These are phyloP conservation scores for Eutypella sp. DNA, from an alignment of 2,329 filamentous ascomycete genomes.

Conservation along the genomic window DNA sequence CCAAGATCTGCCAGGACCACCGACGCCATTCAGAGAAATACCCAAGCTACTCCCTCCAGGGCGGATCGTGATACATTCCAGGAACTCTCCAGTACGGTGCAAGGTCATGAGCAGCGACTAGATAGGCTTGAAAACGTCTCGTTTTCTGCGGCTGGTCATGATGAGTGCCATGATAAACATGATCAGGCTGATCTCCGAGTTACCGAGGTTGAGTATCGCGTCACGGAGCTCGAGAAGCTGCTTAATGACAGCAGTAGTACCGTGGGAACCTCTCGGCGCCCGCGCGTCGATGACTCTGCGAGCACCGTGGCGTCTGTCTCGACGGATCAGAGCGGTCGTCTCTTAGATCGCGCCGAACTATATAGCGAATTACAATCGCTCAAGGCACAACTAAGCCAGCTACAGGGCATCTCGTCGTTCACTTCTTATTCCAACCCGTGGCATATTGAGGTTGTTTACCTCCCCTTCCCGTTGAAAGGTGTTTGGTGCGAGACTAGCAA, in stretches of 20 bases:
- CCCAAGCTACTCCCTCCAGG: slow-evolving; percentile 12
- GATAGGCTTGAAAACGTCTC: slow-evolving; percentile 66
- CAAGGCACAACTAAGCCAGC: slow-evolving; percentile 45
- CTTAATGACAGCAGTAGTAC: slow-evolving; percentile 42
- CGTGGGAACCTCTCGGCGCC: slow-evolving; percentile 28
- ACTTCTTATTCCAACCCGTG: slow-evolving; percentile 63
- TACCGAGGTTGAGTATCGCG: slow-evolving; percentile 61
- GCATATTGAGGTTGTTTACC: slow-evolving; percentile 70
- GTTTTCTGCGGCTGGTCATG: slow-evolving; percentile 60
- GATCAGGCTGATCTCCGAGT: slow-evolving; percentile 63
- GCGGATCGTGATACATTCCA: slow-evolving; percentile 35
- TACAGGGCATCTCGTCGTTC: slow-evolving; percentile 49
- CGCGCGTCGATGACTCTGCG: slow-evolving; percentile 38
- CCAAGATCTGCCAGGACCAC: slow-evolving; percentile 22
- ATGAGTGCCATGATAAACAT: slow-evolving; percentile 64
- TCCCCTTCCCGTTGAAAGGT: slow-evolving; percentile 61
- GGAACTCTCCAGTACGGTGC: slow-evolving; percentile 47
- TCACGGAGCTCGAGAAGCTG: slow-evolving; percentile 55
- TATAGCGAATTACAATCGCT: slow-evolving; percentile 46
- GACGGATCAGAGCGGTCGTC: slow-evolving; percentile 35
- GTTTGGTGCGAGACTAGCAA: slow-evolving; percentile 49
- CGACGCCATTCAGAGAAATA: slow-evolving; percentile 14
- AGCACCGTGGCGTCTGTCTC: slow-evolving; percentile 43
- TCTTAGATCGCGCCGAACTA: slow-evolving; percentile 41
- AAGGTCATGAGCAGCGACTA: slow-evolving; percentile 59